Conservation (phyloP, 768 basidiomycete genomes). For the Fomitopsis serialis region DNA sequence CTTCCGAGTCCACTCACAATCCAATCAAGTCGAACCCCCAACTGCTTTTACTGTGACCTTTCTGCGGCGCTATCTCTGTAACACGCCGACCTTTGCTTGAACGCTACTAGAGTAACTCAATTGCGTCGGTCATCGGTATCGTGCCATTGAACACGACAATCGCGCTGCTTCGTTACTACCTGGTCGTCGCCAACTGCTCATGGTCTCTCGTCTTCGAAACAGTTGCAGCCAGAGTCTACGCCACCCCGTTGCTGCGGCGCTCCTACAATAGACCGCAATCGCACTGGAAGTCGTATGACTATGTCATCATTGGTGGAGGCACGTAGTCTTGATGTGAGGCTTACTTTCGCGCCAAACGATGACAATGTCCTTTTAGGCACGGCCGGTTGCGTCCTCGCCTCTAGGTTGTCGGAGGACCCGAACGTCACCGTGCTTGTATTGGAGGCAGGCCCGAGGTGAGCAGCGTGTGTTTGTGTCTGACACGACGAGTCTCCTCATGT, state of each 20-base stretch:
- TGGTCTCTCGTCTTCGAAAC: neutral
- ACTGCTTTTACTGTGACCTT: too few relatives aligned
- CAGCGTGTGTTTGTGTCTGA: too few relatives aligned
- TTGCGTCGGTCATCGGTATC: too few relatives aligned
- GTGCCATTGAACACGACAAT: too few relatives aligned
- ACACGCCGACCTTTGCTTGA: too few relatives aligned
- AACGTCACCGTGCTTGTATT: conserved; percentile 30
- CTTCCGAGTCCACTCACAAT: too few relatives aligned
- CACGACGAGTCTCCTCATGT: too few relatives aligned
- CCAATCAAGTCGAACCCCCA: too few relatives aligned
- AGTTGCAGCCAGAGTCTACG: neutral
- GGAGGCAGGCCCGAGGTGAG: conserved; percentile 21
- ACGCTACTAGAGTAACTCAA: too few relatives aligned
- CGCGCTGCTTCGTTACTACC: too few relatives aligned
- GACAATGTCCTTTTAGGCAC: neutral
- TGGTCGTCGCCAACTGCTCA: neutral
- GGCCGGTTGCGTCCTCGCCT: conserved; percentile 36
- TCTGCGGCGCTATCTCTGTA: too few relatives aligned
- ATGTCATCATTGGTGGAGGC: conserved; percentile 30
- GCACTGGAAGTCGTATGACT: conserved; percentile 20
- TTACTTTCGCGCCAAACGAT: neutral
- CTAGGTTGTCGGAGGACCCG: conserved; percentile 30
- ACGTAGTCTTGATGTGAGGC: neutral
- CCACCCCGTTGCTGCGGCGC: neutral
- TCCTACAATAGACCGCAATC: neutral